phyloP scores from a whole-genome alignment of 257 asterid species.

The Salvia rosmarinus region DNA sequence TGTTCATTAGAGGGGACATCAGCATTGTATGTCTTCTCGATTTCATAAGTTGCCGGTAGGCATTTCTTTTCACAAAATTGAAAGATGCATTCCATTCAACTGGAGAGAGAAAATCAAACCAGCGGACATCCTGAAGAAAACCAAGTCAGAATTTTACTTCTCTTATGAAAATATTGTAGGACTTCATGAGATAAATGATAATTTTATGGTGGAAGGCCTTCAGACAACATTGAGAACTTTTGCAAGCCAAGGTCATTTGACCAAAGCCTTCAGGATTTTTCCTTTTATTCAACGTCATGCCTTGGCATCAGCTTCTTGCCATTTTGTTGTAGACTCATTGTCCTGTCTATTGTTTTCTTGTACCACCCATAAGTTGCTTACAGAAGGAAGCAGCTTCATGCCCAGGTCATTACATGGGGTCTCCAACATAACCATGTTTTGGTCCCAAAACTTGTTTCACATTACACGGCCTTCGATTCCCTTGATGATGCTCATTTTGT shows the following conservation, averaged over 20 bases:
- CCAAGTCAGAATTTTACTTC: constrained; percentile 16
- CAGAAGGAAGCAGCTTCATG: constrained; percentile 75
- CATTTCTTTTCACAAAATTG: constrained; percentile 47
- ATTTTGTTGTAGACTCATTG: constrained; percentile 51
- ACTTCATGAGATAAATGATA: constrained; percentile 33
- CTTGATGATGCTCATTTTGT: constrained; percentile 54
- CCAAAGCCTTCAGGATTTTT: constrained; percentile 64
- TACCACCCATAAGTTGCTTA: constrained; percentile 50
- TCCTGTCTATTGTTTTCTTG: constrained; percentile 66
- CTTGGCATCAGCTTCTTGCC: constrained; percentile 45
- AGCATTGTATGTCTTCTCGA: constrained; percentile 48
- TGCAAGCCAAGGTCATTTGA: constrained; percentile 62
- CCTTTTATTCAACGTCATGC: constrained; percentile 51
- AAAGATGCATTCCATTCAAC: constrained; percentile 56
- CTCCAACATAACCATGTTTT: constrained; percentile 47
- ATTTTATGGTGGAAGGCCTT: constrained; percentile 58
- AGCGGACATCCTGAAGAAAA: constrained; percentile 27
- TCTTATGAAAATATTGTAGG: constrained; percentile 28
- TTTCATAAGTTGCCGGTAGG: constrained; percentile 44
- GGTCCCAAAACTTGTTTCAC: constrained; percentile 68
- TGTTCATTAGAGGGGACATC: constrained; percentile 28
- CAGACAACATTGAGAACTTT: constrained; percentile 57
- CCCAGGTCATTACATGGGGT: constrained; percentile 63
- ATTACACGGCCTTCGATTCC: constrained; percentile 52
- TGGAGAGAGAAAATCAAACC: constrained; percentile 51